These are phyloP conservation scores for Botrytis pseudocinerea DNA, from an alignment of 2,329 filamentous ascomycete genomes.

Conservation along the genomic window DNA sequence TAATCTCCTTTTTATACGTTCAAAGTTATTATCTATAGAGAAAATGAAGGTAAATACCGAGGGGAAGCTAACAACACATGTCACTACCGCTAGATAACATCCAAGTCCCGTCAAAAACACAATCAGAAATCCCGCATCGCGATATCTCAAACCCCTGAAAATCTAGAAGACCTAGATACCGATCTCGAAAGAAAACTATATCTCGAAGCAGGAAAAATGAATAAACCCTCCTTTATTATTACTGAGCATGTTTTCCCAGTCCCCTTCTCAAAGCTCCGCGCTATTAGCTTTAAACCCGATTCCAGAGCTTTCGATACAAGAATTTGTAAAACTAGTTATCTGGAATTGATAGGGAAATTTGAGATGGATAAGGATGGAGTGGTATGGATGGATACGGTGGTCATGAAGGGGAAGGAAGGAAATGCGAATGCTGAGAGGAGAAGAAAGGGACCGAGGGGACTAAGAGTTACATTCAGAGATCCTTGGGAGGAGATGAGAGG, in stretches of 20 bases:
- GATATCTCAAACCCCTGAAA: neutral
- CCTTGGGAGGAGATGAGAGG: neutral
- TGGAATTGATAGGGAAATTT: neutral
- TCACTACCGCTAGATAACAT: neutral
- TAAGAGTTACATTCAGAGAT: slow-evolving; percentile 7
- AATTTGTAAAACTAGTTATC: neutral
- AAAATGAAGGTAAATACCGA: neutral
- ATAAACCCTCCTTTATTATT: neutral
- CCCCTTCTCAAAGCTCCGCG: neutral
- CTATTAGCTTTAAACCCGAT: neutral
- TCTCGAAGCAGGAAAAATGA: neutral
- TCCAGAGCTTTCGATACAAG: slow-evolving; percentile 2
- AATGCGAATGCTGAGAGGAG: neutral
- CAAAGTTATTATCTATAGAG: neutral
- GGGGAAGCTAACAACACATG: neutral
- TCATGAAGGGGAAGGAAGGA: neutral
- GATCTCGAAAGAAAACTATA: neutral
- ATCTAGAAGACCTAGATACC: neutral
- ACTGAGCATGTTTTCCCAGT: slow-evolving; percentile 4
- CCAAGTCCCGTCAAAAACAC: neutral
- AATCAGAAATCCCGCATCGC: neutral
- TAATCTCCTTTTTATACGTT: neutral
- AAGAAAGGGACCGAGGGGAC: neutral
- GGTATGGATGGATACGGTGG: neutral
- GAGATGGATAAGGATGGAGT: neutral